Evolutionary conservation across 139 green algal species (phyloP), one percentile per base, ranked within the genome.

Genomic region (Medakamo hakoo): DNA sequence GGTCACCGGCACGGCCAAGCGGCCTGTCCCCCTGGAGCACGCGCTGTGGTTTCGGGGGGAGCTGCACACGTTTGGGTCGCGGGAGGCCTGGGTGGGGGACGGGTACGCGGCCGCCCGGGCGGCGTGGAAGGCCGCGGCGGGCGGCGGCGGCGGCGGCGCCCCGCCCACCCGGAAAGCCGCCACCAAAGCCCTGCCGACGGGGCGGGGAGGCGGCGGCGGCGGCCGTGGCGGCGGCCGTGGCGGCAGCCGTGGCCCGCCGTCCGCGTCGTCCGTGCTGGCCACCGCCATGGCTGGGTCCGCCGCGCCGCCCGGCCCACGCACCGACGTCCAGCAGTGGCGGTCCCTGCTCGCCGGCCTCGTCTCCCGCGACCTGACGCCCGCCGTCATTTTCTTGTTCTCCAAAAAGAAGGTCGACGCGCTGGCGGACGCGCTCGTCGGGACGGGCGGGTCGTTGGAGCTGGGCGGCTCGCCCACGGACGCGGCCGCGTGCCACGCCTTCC

Each of bases 1-100:
- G 64, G 85, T 98, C 1, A 90, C 86, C 82, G 84, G 83, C 66
- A 98, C 91, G 32, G 77, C 58, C 3, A 84, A 84, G 68, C 80
- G 92, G 0, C 92, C 92, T 2, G 91, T 97, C 9, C 92, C 92
- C 1, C 77, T 98, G 63, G 83, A 97, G 80, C 92, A 98, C 78
- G 71, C 67, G 58, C 64, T 98, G 29, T 98, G 90, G 82, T 95
- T 90, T 68, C 67, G 31, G 0, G 80, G 80, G 18, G 74, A 93
- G 65, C 66, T 95, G 27, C 92, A 80, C 55, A 40, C 30, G 3
- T 77, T 78, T 22, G 63, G 63, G 30, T 55, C 57, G 49, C 61
- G 27, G 23, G 71, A 73, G 22, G 31, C 18, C 0, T 73, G 71
- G 63, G 28, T 59, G 22, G 57, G 58, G n/a, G 57, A 30, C n/a